Conservation (phyloP, 2,329 filamentous ascomycete species). For the Pseudogymnoascus sp. region DNA sequence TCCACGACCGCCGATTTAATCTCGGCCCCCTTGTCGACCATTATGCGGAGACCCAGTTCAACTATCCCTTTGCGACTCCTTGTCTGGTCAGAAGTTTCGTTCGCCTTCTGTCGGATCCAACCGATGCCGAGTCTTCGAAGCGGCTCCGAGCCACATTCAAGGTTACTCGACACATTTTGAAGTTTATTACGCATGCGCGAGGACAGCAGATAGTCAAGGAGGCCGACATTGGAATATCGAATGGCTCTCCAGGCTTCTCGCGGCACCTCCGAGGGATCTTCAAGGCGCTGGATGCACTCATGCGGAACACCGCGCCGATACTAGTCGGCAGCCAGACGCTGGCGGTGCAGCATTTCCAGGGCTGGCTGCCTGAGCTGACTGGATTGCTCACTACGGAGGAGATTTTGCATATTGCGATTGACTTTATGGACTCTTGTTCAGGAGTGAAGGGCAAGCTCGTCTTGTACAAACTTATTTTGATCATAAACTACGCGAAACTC, state of each 20-base stretch:
- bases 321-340: slow-evolving; percentile 91
- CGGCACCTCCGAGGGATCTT: slow-evolving; percentile 81
- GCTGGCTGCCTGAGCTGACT: slow-evolving; percentile 87
- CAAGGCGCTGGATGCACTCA: slow-evolving; percentile 79
- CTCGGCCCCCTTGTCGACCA: slow-evolving; percentile 82
- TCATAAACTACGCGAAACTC: slow-evolving; percentile 81
- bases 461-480: slow-evolving; percentile 83
- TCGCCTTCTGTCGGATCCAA: slow-evolving; percentile 70
- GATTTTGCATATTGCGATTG: slow-evolving; percentile 81
- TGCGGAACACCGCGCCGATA: slow-evolving; percentile 77
- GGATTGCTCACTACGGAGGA: slow-evolving; percentile 71
- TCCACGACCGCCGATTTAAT: slow-evolving; percentile 90
- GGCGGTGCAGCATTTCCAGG: slow-evolving; percentile 91
- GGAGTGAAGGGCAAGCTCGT: slow-evolving; percentile 84
- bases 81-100: slow-evolving; percentile 83
- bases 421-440: slow-evolving; percentile 87
- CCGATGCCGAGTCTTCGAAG: slow-evolving; percentile 73
- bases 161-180: slow-evolving; percentile 84
- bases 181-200: slow-evolving; percentile 86
- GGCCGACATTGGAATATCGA: slow-evolving; percentile 75
- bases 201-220: slow-evolving; percentile 84
- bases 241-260: slow-evolving; percentile 63
- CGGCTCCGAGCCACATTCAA: slow-evolving; percentile 89
- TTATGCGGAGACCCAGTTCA: slow-evolving; percentile 81
- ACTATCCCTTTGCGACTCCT: slow-evolving; percentile 85